Evolutionary conservation across 306 rosid species (phyloP).

Genomic region (Prunus armeniaca): DNA sequence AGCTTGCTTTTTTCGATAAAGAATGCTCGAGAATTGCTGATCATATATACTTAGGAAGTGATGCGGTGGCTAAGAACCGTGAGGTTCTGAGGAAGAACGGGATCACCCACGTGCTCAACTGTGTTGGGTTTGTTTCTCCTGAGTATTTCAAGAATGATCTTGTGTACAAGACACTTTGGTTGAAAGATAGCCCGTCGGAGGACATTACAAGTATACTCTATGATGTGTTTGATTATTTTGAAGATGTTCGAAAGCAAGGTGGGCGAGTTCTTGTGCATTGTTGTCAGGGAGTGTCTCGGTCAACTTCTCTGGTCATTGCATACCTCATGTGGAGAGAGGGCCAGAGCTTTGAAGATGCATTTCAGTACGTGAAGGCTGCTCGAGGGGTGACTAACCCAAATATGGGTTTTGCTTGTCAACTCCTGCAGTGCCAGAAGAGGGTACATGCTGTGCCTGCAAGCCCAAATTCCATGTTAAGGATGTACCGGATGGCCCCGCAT

Average conservation of each 20-base stretch:
- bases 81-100: slow-evolving; percentile 64
- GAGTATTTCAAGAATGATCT: slow-evolving; percentile 86
- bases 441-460: slow-evolving; percentile 83
- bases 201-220: slow-evolving; percentile 87
- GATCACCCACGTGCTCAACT: slow-evolving; percentile 87
- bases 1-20: slow-evolving; percentile 72
- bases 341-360: slow-evolving; percentile 85
- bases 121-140: slow-evolving; percentile 92
- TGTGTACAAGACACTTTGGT: slow-evolving; percentile 91
- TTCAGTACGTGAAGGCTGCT: slow-evolving; percentile 85
- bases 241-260: slow-evolving; percentile 74
- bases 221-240: slow-evolving; percentile 94
- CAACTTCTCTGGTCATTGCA: slow-evolving; percentile 82
- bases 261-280: slow-evolving; percentile 95
- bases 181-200: slow-evolving; percentile 81
- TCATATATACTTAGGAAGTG: slow-evolving; percentile 84
- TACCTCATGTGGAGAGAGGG: slow-evolving; percentile 96
- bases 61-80: slow-evolving; percentile 88
- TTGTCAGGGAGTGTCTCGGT: slow-evolving; percentile 89
- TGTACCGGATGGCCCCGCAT: slow-evolving; percentile 94
- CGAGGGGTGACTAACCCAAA: slow-evolving; percentile 91
- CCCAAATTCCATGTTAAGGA: slow-evolving; percentile 74
- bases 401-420: slow-evolving; percentile 90
- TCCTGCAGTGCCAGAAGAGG: slow-evolving; percentile 89
- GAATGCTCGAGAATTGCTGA: slow-evolving; percentile 89